Percentiles rank a stretch among this genome's conserved stretches.
These are phyloP conservation scores for Trichoderma pleuroti DNA, from an alignment of 2,329 filamentous ascomycete genomes.

Conservation along the genomic window DNA sequence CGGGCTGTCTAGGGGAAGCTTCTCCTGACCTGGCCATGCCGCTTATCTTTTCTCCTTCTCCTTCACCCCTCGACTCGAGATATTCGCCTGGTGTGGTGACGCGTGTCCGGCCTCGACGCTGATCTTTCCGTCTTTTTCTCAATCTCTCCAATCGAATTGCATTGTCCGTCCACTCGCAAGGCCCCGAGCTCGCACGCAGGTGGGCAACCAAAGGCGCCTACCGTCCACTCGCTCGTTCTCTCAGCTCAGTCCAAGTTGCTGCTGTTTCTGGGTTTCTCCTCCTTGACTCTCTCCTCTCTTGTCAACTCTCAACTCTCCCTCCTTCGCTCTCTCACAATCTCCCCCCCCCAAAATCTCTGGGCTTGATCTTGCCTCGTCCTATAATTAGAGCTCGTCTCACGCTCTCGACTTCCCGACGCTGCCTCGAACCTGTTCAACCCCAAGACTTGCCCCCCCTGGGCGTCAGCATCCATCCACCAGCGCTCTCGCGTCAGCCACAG, in stretches of 20 bases:
- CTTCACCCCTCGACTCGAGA: neutral
- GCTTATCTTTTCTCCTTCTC: neutral
- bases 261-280: neutral
- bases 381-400: neutral
- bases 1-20: constrained; percentile 1
- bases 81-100: neutral
- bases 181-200: neutral
- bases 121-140: neutral
- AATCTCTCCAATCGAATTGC: neutral
- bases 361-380: neutral
- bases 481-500: constrained; percentile 11
- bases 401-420: neutral
- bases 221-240: constrained; percentile 14
- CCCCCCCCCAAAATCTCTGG: neutral
- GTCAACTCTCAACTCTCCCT: neutral
- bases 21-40: constrained; percentile 7
- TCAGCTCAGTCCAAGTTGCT: neutral
- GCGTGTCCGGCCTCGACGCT: neutral
- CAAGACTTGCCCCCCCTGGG: neutral
- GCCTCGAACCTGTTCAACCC: neutral
- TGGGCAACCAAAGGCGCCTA: constrained; percentile 12
- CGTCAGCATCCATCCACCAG: constrained; percentile 14
- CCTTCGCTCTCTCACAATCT: neutral
- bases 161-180: neutral
- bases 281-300: neutral